Percentiles rank a stretch among this genome's conserved stretches.
Conservation (phyloP, 2,329 filamentous ascomycete genomes). For the Aspergillus eucalypticola region DNA sequence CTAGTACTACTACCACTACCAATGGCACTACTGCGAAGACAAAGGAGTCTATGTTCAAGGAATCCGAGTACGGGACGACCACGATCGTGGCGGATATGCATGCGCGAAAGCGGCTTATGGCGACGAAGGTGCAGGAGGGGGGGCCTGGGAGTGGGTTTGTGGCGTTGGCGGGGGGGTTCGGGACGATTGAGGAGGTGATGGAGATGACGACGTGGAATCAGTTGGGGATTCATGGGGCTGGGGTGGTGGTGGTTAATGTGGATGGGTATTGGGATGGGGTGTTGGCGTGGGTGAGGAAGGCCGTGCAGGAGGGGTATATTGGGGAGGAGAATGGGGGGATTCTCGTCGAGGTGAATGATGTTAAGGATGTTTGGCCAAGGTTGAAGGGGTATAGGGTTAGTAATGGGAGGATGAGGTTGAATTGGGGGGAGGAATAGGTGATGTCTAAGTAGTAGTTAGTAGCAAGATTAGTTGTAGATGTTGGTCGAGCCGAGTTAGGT, state of each 20-base stretch:
- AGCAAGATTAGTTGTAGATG: too few relatives aligned
- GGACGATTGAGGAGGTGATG: constrained; percentile 94
- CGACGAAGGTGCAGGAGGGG: constrained; percentile 76
- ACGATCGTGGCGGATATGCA: constrained; percentile 96
- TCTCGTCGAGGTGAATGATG: constrained; percentile 70
- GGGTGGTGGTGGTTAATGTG: constrained; percentile 81
- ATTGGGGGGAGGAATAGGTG: constrained; percentile 69
- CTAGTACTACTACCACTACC: neutral
- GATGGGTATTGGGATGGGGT: constrained; percentile 91
- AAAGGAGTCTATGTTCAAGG: constrained; percentile 25
- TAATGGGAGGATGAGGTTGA: constrained; percentile 72
- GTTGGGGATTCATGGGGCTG: constrained; percentile 81
- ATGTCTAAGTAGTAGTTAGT: too few relatives aligned
- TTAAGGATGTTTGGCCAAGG: constrained; percentile 69
- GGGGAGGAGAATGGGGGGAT: constrained; percentile 70
- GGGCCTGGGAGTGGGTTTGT: constrained; percentile 86
- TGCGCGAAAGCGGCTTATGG: constrained; percentile 92
- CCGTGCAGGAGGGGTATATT: constrained; percentile 77
- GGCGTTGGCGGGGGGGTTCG: constrained; percentile 84
- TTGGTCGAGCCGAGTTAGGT: too few relatives aligned
- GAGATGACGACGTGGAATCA: constrained; percentile 96
- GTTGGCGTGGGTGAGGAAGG: constrained; percentile 74
- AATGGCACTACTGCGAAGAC: neutral
- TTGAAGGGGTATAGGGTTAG: constrained; percentile 75
- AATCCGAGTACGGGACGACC: constrained; percentile 70